Evolutionary conservation across 495 filamentous ascomycete species (phyloP).

Genomic region (Daldinia concentrica): DNA sequence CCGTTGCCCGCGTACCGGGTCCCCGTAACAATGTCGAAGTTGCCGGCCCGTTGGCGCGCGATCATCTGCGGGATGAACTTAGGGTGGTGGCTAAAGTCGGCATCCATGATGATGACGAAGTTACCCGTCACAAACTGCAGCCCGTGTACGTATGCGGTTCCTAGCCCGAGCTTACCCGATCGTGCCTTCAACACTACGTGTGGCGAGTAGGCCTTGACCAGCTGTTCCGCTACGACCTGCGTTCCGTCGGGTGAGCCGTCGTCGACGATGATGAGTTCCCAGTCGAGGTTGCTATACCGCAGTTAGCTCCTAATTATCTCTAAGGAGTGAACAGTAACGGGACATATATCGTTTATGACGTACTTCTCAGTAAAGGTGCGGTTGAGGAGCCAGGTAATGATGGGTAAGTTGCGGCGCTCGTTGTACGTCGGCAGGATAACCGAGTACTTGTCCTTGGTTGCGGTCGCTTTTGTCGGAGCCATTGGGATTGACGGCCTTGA

Average conservation of each 20-base stretch:
- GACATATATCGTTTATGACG: constrained; percentile 20
- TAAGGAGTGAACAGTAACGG: neutral
- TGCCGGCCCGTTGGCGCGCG: constrained; percentile 68
- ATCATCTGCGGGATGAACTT: constrained; percentile 96
- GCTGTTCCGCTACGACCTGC: constrained; percentile 86
- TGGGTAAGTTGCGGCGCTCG: constrained; percentile 94
- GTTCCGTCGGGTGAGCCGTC: constrained; percentile 97
- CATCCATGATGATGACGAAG: constrained; percentile 99
- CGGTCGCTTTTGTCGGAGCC: constrained; percentile 49
- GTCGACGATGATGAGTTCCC: constrained; percentile 97
- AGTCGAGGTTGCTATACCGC: constrained; percentile 80
- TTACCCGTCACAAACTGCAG: constrained; percentile 87
- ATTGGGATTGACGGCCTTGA: constrained; percentile 31
- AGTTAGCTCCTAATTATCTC: constrained; percentile 22
- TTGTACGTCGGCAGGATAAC: constrained; percentile 98
- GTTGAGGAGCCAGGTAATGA: constrained; percentile 92
- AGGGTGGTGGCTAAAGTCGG: constrained; percentile 98
- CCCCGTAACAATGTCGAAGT: constrained; percentile 96
- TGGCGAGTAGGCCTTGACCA: constrained; percentile 80
- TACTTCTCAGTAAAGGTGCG: constrained; percentile 88
- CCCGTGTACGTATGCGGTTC: constrained; percentile 96
- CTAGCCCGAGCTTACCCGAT: constrained; percentile 92
- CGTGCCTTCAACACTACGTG: constrained; percentile 87
- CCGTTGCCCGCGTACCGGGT: constrained; percentile 91
- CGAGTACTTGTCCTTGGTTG: constrained; percentile 80